Evolutionary conservation across 352 stramenopile species (phyloP), one percentile per base, ranked within the genome.

Genomic region (Peronospora tabacina): DNA sequence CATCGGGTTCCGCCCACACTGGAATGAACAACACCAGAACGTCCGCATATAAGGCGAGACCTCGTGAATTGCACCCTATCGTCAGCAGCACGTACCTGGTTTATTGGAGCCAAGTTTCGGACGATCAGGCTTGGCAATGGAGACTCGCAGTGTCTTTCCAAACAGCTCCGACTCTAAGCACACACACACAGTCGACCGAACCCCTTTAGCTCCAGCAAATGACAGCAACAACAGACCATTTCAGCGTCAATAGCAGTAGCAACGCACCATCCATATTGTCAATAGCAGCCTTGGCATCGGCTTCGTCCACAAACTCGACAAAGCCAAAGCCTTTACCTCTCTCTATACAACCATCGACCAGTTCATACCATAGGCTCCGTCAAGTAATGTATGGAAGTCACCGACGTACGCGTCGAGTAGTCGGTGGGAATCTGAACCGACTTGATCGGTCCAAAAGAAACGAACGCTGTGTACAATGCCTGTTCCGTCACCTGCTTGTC

Each of bases 211-310:
- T 28, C 17, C 19, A 51, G 13, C 22, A 34, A 2, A 26, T 15
- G 0, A 13, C 17, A 8, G 3, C 2, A 39, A 1, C 26, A 44
- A 12, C 35, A 15, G 4, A 6, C 8, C 12, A 5, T 36, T n/a
- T n/a, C 32, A 12, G 26, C n/a, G 7, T 11, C 22, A 26, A 26
- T 13, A 40, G 30, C 12, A 36, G 37, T 11, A 49, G 4, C 11
- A 6, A 49, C 53, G n/a, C 53, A 78, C 90, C 89, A 53, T 98
- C 85, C 90, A 98, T 97, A 69, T 98, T 98, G 51, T 97, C 94
- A 53, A 97, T 95, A 28, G 91, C 92, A 53, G 90, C 90, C 26
- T 60, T 71, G 2, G 91, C 91, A 49, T 97, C 87, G 2, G 79
- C 70, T 26, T 83, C 69, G 33, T 97, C 82, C 48, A 95, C 87